A percentile compares a stretch with the other conserved stretches of the same genome.
phyloP scores from a whole-genome alignment of 192 early-diverging fungal genomes.

The Podila epigama region DNA sequence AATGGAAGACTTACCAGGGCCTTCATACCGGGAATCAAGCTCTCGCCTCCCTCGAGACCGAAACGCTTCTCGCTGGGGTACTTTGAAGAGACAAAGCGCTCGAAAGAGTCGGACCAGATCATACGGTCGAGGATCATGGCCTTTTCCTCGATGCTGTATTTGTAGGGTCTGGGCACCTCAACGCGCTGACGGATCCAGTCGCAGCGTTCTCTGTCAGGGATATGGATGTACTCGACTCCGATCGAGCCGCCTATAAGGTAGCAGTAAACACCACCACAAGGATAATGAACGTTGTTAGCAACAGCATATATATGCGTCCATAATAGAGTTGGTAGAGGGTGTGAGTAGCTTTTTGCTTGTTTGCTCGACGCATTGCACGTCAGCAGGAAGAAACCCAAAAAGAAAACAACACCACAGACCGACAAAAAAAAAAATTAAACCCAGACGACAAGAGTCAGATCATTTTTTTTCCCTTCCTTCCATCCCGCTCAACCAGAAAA shows the following conservation, averaged over 20 bases:
- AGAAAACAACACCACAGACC: neutral
- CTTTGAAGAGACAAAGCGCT: slow-evolving; percentile 95
- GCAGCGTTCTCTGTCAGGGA: slow-evolving; percentile 93
- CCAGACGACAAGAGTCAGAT: slow-evolving; percentile 6
- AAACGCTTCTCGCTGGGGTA: slow-evolving; percentile 98
- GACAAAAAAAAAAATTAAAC: slow-evolving; percentile 7
- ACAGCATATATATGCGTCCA: no score
- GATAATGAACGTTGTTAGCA: neutral
- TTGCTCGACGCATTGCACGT: no score
- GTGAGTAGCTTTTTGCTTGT: neutral
- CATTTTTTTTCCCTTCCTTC: neutral
- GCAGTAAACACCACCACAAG: neutral
- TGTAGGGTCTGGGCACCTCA: slow-evolving; percentile 90
- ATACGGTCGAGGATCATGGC: slow-evolving; percentile 92
- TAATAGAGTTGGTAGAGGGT: neutral
- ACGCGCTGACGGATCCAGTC: slow-evolving; percentile 96
- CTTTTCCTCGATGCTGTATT: slow-evolving; percentile 92
- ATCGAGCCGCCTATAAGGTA: slow-evolving; percentile 73
- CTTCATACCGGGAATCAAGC: slow-evolving; percentile 98
- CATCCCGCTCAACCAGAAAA: neutral
- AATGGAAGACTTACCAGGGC: slow-evolving; percentile 81
- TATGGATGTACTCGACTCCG: slow-evolving; percentile 98
- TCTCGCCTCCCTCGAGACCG: slow-evolving; percentile 97
- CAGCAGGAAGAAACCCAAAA: neutral
- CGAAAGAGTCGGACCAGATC: slow-evolving; percentile 97